phyloP scores from a whole-genome alignment of 106 monocot species.

The Acorus gramineus region DNA sequence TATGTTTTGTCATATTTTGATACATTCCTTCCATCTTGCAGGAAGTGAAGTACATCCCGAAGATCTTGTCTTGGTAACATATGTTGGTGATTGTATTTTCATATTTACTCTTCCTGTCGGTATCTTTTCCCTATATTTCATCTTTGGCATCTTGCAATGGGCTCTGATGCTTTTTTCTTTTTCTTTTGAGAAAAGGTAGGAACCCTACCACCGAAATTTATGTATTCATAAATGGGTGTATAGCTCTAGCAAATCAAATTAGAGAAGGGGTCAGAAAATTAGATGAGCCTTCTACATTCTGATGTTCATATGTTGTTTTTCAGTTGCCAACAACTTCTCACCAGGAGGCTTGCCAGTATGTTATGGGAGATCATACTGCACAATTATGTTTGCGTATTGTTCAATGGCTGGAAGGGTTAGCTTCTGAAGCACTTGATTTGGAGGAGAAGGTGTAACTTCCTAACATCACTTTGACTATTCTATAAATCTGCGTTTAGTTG shows the following conservation, averaged over 20 bases:
- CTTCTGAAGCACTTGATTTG: conserved; percentile 78
- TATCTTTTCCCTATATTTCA: not conserved
- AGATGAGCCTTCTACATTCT: not conserved
- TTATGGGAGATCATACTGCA: conserved; percentile 56
- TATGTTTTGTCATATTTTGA: no score
- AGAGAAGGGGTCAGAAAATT: no score
- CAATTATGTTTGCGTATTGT: conserved; percentile 81
- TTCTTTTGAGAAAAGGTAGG: no score
- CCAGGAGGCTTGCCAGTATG: conserved; percentile 88
- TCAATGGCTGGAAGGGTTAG: conserved; percentile 86
- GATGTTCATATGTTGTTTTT: not conserved
- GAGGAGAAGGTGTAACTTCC: conserved; percentile 59
- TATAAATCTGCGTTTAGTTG: no score
- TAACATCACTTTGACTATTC: no score
- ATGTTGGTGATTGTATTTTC: not conserved
- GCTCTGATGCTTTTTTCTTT: no score
- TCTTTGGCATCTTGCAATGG: not conserved
- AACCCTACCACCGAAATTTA: no score
- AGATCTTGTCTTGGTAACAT: conserved; percentile 51
- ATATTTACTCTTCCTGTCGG: not conserved
- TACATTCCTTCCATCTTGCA: conserved; percentile 22
- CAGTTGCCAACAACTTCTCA: conserved; percentile 88
- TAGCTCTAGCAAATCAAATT: no score
- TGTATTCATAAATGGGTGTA: no score
- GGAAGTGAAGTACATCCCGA: conserved; percentile 74